Evolutionary conservation across 1,139 yeast species (phyloP).

Genomic region (Saccharomyces hybrid): DNA sequence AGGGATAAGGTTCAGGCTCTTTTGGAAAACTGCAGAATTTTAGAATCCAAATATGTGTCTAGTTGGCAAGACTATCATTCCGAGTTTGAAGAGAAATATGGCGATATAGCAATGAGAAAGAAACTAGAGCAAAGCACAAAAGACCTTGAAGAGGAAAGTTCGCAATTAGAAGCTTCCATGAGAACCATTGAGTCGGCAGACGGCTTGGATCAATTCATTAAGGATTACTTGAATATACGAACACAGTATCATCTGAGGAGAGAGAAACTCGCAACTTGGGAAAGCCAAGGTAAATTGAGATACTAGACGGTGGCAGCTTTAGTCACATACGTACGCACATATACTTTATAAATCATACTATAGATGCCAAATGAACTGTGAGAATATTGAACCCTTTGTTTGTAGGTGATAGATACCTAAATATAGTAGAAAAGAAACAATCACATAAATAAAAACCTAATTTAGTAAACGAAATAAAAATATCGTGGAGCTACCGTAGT

Average conservation of each 20-base stretch:
- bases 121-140: slow-evolving; percentile 15
- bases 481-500: neutral
- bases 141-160: slow-evolving; percentile 15
- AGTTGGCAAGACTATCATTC: slow-evolving; percentile 24
- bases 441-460: neutral
- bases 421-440: neutral
- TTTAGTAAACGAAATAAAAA: neutral
- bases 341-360: neutral
- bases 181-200: slow-evolving; percentile 5
- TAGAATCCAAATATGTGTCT: slow-evolving; percentile 23
- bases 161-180: slow-evolving; percentile 11
- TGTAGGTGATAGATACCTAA: neutral
- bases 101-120: slow-evolving; percentile 19
- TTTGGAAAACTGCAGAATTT: slow-evolving; percentile 15
- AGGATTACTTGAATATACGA: slow-evolving; percentile 16
- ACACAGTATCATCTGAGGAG: slow-evolving; percentile 21
- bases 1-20: slow-evolving; percentile 11
- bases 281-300: slow-evolving; percentile 19
- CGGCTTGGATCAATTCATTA: slow-evolving; percentile 18
- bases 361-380: neutral
- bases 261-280: slow-evolving; percentile 28
- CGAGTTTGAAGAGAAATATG: slow-evolving; percentile 16
- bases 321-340: neutral
- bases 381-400: neutral
- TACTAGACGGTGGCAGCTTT: neutral